phyloP scores from a whole-genome alignment of 192 early-diverging fungal genomes.

The Coemansia sp. region DNA sequence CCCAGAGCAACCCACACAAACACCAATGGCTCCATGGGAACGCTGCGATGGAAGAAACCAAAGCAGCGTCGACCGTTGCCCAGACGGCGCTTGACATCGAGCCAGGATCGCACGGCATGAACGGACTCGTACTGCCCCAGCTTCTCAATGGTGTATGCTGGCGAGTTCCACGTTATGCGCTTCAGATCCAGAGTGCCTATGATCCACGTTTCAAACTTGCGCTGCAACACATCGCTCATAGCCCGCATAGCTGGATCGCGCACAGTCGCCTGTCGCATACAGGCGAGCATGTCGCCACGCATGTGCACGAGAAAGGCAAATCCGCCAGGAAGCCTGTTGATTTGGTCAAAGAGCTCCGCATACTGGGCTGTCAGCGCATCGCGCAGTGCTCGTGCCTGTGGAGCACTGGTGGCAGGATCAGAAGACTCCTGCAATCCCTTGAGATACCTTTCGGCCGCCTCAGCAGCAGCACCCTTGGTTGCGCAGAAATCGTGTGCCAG shows the following conservation, averaged over 20 bases:
- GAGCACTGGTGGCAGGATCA: conserved; percentile 19
- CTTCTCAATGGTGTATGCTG: conserved; percentile 77
- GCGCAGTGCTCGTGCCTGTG: conserved; percentile 57
- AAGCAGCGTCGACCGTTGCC: conserved; percentile 74
- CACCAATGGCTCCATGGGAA: conserved; percentile 78
- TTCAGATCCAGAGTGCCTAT: conserved; percentile 74
- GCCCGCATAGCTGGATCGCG: conserved; percentile 51
- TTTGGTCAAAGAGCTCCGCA: conserved; percentile 70
- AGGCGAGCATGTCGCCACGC: conserved; percentile 67
- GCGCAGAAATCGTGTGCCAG: conserved; percentile 43
- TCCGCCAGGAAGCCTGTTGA: conserved; percentile 73
- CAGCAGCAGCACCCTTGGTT: conserved; percentile 49
- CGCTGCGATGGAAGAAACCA: conserved; percentile 75
- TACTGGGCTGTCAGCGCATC: conserved; percentile 64
- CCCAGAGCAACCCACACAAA: conserved; percentile 88
- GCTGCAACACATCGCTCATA: conserved; percentile 63
- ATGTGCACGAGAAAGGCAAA: conserved; percentile 77
- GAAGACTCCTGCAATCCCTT: not conserved
- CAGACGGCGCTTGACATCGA: conserved; percentile 76
- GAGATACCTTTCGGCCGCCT: conserved; percentile 16
- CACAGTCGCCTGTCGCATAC: conserved; percentile 22
- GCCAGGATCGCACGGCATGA: conserved; percentile 76
- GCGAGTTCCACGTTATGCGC: conserved; percentile 78
- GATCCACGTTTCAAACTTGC: conserved; percentile 71
- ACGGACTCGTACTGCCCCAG: conserved; percentile 84